Evolutionary conservation across 352 stramenopile genomes (phyloP), one percentile per base, ranked within the genome.

Genomic region (Globisporangium ultimum): DNA sequence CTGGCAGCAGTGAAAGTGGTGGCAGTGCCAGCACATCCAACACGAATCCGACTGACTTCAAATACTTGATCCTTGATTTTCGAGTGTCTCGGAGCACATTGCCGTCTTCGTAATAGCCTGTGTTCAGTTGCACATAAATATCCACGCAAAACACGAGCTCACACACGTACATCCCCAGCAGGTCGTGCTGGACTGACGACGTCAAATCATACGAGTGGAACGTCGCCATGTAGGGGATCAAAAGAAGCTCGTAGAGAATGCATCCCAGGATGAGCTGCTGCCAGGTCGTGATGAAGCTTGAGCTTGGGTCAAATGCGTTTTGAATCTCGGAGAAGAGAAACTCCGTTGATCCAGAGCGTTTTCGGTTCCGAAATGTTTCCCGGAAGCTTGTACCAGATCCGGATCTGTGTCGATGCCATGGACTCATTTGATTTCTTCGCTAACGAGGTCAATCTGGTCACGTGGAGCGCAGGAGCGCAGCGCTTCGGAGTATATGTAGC

Each of bases 81-180:
- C 67, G 22, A 17, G 70, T 72, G 58, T 88, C 78, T 9, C 78
- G 79, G 32, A 91, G 64, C 32, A 91, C 66, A 42, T 89, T 84
- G 48, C 81, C 81, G 40, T 83, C 69, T 48, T 88, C 72, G 55
- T 89, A 91, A 68, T 85, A 89, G 11, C 81, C 79, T 21, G 78
- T 91, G 64, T 89, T 76, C 46, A 89, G 70, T 46, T 87, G 81
- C 17, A 91, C 77, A 60, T 84, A 88, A 22, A 89, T 72, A 62
- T 91, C 81, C 34, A 67, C 55, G 47, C 60, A 74, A 52, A 91
- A 91, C 28, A 87, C 51, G 11, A 81, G 11, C 56, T 91, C 78
- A 53, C 76, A 88, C 12, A 64, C 50, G 63, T 89, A 88, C 12
- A 87, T 41, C 10, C 57, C 64, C 10, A 70, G 11, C n/a, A 87